Evolutionary conservation across 2,329 filamentous ascomycete genomes (phyloP).

Genomic region (Cercospora zeina): DNA sequence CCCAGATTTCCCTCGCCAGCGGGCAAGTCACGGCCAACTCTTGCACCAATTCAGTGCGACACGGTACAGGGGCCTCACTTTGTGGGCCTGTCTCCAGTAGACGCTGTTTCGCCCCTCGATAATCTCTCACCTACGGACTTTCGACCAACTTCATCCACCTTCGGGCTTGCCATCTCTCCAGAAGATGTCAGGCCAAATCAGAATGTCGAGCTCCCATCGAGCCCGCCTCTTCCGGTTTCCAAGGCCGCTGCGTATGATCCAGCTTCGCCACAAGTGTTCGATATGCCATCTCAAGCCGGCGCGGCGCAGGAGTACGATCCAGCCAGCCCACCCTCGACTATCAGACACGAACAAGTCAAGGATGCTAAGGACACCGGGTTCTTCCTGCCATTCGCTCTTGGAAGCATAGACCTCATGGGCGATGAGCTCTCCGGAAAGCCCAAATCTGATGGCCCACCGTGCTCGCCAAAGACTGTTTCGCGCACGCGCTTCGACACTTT

Average conservation of each 20-base stretch:
- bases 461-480: constrained; percentile 43
- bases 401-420: constrained; percentile 11
- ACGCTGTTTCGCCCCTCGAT: constrained; percentile 23
- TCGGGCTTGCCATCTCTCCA: constrained; percentile 25
- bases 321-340: constrained; percentile 31
- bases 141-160: constrained; percentile 25
- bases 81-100: constrained; percentile 16
- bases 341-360: constrained; percentile 10
- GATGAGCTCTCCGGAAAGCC: constrained; percentile 19
- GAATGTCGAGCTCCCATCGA: constrained; percentile 30
- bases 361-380: constrained; percentile 6
- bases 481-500: neutral
- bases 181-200: constrained; percentile 14
- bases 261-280: constrained; percentile 30
- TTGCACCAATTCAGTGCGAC: constrained; percentile 21
- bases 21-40: constrained; percentile 26
- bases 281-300: constrained; percentile 20
- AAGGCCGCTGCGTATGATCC: constrained; percentile 35
- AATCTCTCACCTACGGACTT: constrained; percentile 17
- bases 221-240: constrained; percentile 32
- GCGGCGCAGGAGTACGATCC: constrained; percentile 36
- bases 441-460: constrained; percentile 39
- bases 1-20: constrained; percentile 41
- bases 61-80: constrained; percentile 34
- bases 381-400: constrained; percentile 28